Percentiles rank a stretch among this genome's conserved stretches.
phyloP scores from a whole-genome alignment of 2,329 filamentous ascomycete species.

The Rhinocladiella mackenziei region DNA sequence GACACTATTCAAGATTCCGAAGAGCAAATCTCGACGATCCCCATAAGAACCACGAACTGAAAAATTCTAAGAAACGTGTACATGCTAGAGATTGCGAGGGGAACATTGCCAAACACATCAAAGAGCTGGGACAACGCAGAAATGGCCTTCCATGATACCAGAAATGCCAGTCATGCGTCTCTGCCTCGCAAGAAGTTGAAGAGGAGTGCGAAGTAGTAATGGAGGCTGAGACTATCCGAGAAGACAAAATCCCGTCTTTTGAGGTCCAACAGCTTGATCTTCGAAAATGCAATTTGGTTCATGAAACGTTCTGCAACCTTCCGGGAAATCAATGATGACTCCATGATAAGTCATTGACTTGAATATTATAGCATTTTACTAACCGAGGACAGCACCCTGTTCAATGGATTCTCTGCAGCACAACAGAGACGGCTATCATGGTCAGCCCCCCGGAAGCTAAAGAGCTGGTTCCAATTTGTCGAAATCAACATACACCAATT shows the following conservation, averaged over 20 bases:
- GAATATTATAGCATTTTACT: background rate
- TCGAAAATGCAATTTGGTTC: slow-evolving; percentile 6
- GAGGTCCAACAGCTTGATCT: background rate
- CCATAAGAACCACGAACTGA: slow-evolving; percentile 47
- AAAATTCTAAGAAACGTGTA: slow-evolving; percentile 1
- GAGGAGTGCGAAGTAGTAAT: slow-evolving; percentile 62
- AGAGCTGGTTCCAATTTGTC: slow-evolving; percentile 44
- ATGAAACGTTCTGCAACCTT: slow-evolving; percentile 34
- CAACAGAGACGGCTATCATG: slow-evolving; percentile 32
- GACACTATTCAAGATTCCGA: slow-evolving; percentile 53
- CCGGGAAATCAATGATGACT: slow-evolving; percentile 40
- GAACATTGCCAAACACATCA: slow-evolving; percentile 20
- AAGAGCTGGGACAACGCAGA: slow-evolving; percentile 27
- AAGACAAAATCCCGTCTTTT: slow-evolving; percentile 49
- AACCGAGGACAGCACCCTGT: slow-evolving; percentile 41
- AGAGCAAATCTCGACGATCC: slow-evolving; percentile 47
- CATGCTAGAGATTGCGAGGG: slow-evolving; percentile 7
- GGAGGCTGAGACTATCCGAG: slow-evolving; percentile 58
- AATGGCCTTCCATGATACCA: slow-evolving; percentile 24
- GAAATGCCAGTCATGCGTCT: slow-evolving; percentile 38
- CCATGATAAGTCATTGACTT: slow-evolving; percentile 32
- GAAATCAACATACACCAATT: slow-evolving; percentile 20
- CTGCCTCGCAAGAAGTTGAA: slow-evolving; percentile 53
- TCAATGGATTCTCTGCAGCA: slow-evolving; percentile 51
- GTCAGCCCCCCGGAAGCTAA: slow-evolving; percentile 61